phyloP scores from a whole-genome alignment of 73 alveolate genomes.

The Tetrahymena thermophila region DNA sequence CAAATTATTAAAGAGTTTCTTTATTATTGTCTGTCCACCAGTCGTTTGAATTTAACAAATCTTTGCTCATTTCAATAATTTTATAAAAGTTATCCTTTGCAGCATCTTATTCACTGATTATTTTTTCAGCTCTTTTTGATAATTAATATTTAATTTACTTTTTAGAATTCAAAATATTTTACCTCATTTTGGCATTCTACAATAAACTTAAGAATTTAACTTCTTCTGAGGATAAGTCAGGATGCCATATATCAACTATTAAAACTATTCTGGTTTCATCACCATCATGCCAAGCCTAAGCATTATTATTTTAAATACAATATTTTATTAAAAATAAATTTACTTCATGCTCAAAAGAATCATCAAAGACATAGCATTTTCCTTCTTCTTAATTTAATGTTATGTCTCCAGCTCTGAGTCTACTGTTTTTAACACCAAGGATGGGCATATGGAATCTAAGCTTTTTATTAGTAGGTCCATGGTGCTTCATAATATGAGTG shows the following conservation, averaged over 20 bases:
- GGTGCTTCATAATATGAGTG: conserved; percentile 65
- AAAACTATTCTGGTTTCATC: conserved; percentile 59
- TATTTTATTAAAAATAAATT: not conserved
- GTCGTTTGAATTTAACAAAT: not conserved
- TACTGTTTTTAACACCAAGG: conserved; percentile 57
- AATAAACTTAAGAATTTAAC: conserved; percentile 65
- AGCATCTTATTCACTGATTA: not conserved
- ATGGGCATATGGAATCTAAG: conserved; percentile 78
- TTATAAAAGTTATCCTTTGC: not conserved
- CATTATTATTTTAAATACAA: not conserved
- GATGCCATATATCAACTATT: conserved; percentile 83
- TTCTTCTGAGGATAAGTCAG: conserved; percentile 69
- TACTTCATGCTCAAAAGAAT: conserved; percentile 73
- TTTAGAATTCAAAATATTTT: not conserved
- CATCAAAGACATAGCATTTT: conserved; percentile 66
- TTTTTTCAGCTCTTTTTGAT: not conserved
- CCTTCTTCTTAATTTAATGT: conserved; percentile 49
- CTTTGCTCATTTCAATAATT: not conserved
- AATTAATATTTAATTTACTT: not conserved
- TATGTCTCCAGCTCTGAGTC: conserved; percentile 74
- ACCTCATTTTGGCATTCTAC: conserved; percentile 53
- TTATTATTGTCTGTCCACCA: not conserved
- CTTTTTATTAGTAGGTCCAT: conserved; percentile 85
- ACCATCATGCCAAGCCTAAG: conserved; percentile 81
- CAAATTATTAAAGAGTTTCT: not conserved